Evolutionary conservation across 2,329 filamentous ascomycete genomes (phyloP).

Genomic region (Lachnellula arida): DNA sequence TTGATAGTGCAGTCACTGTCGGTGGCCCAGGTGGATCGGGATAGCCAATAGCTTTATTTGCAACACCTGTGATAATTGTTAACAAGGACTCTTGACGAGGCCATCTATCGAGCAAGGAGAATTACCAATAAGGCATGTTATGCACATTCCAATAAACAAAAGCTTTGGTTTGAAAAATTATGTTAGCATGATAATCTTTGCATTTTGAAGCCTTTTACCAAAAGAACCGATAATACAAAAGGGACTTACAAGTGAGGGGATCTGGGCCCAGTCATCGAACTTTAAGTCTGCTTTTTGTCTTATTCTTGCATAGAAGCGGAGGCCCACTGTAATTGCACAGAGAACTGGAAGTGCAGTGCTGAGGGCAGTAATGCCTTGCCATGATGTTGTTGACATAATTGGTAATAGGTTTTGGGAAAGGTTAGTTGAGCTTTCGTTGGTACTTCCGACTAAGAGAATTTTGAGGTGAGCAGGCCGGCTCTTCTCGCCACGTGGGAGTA

Average conservation of each 20-base stretch:
- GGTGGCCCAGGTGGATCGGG: background rate
- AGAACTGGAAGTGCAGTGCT: background rate
- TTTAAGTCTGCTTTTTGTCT: background rate
- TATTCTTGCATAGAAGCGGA: background rate
- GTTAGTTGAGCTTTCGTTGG: no score
- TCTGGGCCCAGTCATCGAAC: background rate
- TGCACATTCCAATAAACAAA: background rate
- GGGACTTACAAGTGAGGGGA: background rate
- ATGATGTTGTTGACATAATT: background rate
- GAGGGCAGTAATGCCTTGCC: background rate
- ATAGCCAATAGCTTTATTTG: background rate
- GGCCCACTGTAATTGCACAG: background rate
- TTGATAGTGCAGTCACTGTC: background rate
- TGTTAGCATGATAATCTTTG: no score
- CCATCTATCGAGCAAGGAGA: background rate
- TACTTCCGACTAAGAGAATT: no score
- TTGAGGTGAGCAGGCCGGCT: no score
- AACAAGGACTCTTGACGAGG: background rate
- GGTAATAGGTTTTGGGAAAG: no score
- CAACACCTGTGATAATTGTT: background rate
- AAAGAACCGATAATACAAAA: no score
- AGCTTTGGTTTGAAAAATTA: no score
- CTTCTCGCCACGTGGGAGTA: no score
- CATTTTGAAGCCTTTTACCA: no score
- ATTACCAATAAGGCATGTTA: background rate